These are phyloP conservation scores for Exobasidium cylindrosporum DNA, from an alignment of 1,284 basidiomycete genomes.

Conservation along the genomic window DNA sequence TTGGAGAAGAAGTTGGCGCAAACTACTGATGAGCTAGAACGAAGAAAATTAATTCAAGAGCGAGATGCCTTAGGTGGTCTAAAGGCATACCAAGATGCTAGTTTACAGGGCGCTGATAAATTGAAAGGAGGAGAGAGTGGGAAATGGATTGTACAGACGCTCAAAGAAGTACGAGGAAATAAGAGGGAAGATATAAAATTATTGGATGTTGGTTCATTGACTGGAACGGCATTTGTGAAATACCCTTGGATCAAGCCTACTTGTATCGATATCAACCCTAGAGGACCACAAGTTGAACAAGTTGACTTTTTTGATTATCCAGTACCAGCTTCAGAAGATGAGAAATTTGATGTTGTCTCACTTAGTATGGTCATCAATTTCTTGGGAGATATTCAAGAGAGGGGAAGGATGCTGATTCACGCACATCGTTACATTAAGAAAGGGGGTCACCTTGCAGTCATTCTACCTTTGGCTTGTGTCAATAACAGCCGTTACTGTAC, in stretches of 20 bases:
- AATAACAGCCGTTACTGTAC: conserved; percentile 55
- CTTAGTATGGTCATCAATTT: conserved; percentile 58
- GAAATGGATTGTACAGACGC: conserved; percentile 46
- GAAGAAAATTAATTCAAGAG: conserved; percentile 27
- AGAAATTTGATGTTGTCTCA: conserved; percentile 54
- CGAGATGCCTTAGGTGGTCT: conserved; percentile 43
- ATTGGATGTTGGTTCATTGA: conserved; percentile 58
- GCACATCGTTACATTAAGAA: conserved; percentile 44
- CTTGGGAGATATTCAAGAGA: conserved; percentile 53
- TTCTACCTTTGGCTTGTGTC: conserved; percentile 57
- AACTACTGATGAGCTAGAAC: conserved; percentile 23
- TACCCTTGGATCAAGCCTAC: conserved; percentile 54
- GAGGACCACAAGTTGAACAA: conserved; percentile 50
- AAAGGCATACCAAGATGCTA: conserved; percentile 46
- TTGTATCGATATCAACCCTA: conserved; percentile 57
- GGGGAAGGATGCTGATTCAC: conserved; percentile 49
- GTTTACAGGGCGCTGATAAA: conserved; percentile 24
- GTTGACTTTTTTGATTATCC: conserved; percentile 56
- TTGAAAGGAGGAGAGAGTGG: conserved; percentile 30
- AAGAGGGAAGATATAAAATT: conserved; percentile 29
- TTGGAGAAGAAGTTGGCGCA: conserved; percentile 48
- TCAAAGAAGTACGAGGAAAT: conserved; percentile 23
- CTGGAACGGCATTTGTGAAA: conserved; percentile 53
- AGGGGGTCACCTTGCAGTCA: conserved; percentile 54
- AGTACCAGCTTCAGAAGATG: conserved; percentile 23